Evolutionary conservation across 1,284 basidiomycete genomes (phyloP).

Genomic region (Agaricales sp.): DNA sequence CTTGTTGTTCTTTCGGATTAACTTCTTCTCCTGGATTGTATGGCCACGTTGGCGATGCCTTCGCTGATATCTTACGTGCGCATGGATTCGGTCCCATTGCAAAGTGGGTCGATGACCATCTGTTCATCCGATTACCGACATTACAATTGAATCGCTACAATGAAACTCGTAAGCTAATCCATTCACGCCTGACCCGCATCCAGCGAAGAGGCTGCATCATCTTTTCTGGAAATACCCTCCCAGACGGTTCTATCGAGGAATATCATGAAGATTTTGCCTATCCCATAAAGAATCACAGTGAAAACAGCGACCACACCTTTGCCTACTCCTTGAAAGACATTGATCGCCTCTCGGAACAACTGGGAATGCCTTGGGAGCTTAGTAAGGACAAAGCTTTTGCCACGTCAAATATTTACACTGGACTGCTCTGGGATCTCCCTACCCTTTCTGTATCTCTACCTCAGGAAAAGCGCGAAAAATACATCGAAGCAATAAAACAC

Average conservation of each 20-base stretch:
- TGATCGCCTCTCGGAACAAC: no score
- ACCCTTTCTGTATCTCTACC: conserved; percentile 15
- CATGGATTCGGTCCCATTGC: conserved; percentile 22
- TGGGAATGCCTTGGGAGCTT: no score
- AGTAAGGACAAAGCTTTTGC: no score
- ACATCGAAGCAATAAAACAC: no score
- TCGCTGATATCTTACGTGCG: conserved; percentile 17
- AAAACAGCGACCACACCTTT: no score
- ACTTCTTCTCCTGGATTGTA: conserved; percentile 20
- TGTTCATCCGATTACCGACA: conserved; percentile 21
- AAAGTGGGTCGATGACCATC: conserved; percentile 31
- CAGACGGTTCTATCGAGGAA: no score
- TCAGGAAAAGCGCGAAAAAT: conserved; percentile 18
- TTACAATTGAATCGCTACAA: conserved; percentile 17
- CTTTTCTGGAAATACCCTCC: no score
- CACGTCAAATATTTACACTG: no score
- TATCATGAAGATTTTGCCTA: no score
- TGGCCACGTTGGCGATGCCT: conserved; percentile 19
- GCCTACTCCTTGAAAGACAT: no score
- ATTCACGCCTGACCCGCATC: conserved; percentile 13
- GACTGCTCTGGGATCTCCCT: conserved; percentile 22
- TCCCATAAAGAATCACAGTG: no score
- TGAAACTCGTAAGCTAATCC: conserved; percentile 7
- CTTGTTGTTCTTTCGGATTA: conserved; percentile 21
- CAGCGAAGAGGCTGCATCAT: no score